phyloP scores from a whole-genome alignment of 73 alveolate genomes.

The Paramecium pentaurelia region DNA sequence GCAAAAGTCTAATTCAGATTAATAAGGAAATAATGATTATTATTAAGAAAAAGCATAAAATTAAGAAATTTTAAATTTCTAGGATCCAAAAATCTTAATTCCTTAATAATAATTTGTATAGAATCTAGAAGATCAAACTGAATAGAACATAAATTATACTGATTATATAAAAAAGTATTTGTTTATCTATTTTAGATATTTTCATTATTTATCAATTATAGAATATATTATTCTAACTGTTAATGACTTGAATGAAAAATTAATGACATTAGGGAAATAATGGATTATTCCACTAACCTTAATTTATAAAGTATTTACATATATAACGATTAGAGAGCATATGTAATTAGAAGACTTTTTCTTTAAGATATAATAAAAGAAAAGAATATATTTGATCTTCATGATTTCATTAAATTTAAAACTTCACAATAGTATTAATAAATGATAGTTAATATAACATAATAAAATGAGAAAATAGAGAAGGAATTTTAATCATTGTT shows the following conservation, averaged over 20 bases:
- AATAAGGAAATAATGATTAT: background rate
- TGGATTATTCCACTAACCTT: background rate
- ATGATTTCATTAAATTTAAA: background rate
- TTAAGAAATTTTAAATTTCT: background rate
- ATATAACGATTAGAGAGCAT: background rate
- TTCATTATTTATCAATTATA: background rate
- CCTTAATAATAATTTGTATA: background rate
- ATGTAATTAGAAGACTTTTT: background rate
- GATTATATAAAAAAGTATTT: background rate
- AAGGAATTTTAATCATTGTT: background rate
- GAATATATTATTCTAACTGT: background rate
- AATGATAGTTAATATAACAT: background rate
- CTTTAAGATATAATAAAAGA: background rate
- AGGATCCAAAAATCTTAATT: background rate
- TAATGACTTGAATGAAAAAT: background rate
- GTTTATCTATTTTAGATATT: background rate
- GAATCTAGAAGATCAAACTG: background rate
- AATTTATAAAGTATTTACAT: background rate
- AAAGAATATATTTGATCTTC: background rate
- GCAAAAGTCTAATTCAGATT: background rate
- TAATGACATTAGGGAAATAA: background rate
- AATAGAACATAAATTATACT: background rate
- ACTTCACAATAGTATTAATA: background rate
- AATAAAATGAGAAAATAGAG: background rate
- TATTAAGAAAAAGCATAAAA: background rate